phyloP scores from a whole-genome alignment of 108 stramenopile species.

The Pseudonitzschia pungens region DNA sequence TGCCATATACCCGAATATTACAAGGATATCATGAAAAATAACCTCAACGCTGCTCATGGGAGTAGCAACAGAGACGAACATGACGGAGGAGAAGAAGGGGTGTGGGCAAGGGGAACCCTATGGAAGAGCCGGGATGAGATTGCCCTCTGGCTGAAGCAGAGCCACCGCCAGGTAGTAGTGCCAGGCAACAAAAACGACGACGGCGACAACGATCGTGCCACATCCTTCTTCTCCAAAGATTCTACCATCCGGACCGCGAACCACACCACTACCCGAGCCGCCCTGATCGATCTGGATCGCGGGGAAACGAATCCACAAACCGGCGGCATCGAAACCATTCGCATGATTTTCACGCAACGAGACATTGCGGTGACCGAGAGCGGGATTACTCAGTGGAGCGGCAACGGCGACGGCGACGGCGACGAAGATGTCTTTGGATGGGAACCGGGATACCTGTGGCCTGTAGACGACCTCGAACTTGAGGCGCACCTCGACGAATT shows the following conservation, averaged over 20 bases:
- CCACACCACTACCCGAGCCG: neutral
- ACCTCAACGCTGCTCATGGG: too few relatives aligned
- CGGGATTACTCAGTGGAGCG: neutral
- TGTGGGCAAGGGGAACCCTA: neutral
- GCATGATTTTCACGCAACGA: constrained; percentile 5
- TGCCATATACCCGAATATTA: neutral
- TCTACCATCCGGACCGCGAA: neutral
- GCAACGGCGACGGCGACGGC: too few relatives aligned
- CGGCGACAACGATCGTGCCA: too few relatives aligned
- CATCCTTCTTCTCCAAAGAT: neutral
- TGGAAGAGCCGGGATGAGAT: neutral
- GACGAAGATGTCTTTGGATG: neutral
- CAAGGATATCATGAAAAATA: neutral
- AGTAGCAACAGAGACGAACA: too few relatives aligned
- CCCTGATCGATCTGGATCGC: neutral
- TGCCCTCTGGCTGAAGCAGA: neutral
- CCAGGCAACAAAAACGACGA: too few relatives aligned
- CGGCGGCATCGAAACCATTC: neutral
- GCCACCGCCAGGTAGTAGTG: constrained; percentile 10
- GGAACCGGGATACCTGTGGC: constrained; percentile 15
- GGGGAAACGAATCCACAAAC: neutral
- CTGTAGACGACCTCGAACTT: neutral
- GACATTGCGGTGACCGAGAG: neutral
- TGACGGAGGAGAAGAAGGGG: too few relatives aligned
- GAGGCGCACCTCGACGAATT: too few relatives aligned